Evolutionary conservation across 768 basidiomycete species (phyloP), one percentile per base, ranked within the genome.

Genomic region (Suillus subaureus): DNA sequence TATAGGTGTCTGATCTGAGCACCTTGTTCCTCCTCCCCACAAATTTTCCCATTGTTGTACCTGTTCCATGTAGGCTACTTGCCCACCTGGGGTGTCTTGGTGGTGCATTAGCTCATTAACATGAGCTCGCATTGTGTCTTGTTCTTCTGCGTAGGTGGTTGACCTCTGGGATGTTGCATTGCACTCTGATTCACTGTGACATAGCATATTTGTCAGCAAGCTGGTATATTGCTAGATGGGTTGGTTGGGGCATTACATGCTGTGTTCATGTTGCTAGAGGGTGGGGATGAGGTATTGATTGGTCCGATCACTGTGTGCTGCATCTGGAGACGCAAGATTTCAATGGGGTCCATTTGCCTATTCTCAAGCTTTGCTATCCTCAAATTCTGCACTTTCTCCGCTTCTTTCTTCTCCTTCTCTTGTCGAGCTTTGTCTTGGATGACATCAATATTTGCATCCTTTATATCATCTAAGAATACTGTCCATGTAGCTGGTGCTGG

Each of bases 81-180:
- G 47, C 4, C 47, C 23, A 0, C 5, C 3, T 3, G 9, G 11
- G 0, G n/a, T 49, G 13, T 49, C 47, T 3, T 0, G 23, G 0
- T 49, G 47, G 4, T 49, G 47, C 5, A 1, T 2, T 6, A 49
- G 2, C 5, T 49, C 47, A 2, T 26, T 49, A 1, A 49, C 15
- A 5, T 12, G 47, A 2, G 13, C 6, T 23, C 47, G 0, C 47
- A 49, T 49, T 11, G 4, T 0, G 12, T 49, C n/a, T 5, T 12
- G 0, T 3, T 49, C 47, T 13, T 49, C 47, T 23, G 47, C 3
- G 9, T 54, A 1, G 31, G 52, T 0, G 31, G 52, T 33, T 54
- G 52, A 1, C 52, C 52, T 21, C 28, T 1, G 0, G 31, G 31
- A 12, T 5, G 47, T 12, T 23, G 47, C 9, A 1, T 9, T 13